A percentile compares a stretch with the other conserved stretches of the same genome.
Evolutionary conservation across 345 rosid species (phyloP).

Genomic region (Boechera divaricarpa): DNA sequence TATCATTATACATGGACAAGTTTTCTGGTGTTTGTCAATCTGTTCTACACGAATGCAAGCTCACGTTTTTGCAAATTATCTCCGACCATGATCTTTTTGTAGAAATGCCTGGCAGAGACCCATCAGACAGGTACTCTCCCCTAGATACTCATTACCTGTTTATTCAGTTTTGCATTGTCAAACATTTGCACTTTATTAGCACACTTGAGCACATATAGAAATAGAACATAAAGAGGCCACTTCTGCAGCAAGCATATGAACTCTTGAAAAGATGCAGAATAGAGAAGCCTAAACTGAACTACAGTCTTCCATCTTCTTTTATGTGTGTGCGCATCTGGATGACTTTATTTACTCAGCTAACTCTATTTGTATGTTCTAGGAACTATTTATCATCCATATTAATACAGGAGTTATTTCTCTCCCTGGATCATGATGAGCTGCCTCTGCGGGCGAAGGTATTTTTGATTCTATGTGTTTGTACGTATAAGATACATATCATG

Average conservation of each 20-base stretch:
- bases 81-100: slow-evolving; percentile 99
- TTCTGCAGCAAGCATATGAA: slow-evolving; percentile 26
- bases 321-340: slow-evolving; percentile 9
- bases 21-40: slow-evolving; percentile 99
- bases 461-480: slow-evolving; percentile 19
- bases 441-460: slow-evolving; percentile 87
- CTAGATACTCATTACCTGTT: slow-evolving; percentile 7
- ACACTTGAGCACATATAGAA: slow-evolving; percentile 15
- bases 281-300: slow-evolving; percentile 28
- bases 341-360: slow-evolving; percentile 37
- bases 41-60: slow-evolving; percentile 95
- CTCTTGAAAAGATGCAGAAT: slow-evolving; percentile 21
- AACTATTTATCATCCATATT: slow-evolving; percentile 94
- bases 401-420: slow-evolving; percentile 94
- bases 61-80: slow-evolving; percentile 89
- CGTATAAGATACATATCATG: slow-evolving; percentile 32
- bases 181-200: slow-evolving; percentile 7
- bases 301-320: slow-evolving; percentile 16
- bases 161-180: slow-evolving; percentile 25
- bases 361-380: slow-evolving; percentile 62
- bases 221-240: slow-evolving; percentile 20
- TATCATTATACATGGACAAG: slow-evolving; percentile 96
- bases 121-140: slow-evolving; percentile 84
- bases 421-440: slow-evolving; percentile 98
- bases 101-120: slow-evolving; percentile 99